These are phyloP conservation scores for Didymella lethalis DNA, from an alignment of 2,329 filamentous ascomycete genomes.

Conservation along the genomic window DNA sequence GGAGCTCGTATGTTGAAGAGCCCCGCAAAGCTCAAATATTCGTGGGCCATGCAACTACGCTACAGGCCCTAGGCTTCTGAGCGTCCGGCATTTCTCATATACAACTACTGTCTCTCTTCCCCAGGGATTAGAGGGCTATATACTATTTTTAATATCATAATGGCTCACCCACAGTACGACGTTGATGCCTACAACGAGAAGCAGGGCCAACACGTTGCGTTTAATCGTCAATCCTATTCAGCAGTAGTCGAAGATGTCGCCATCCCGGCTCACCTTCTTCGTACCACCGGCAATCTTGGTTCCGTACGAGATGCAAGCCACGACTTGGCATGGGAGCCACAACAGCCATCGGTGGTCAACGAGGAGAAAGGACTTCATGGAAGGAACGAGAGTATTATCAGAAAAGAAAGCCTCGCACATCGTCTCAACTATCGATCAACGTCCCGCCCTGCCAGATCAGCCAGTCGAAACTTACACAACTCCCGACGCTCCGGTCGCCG, in stretches of 20 bases:
- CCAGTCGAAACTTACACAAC: background rate
- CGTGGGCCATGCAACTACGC: constrained; percentile 19
- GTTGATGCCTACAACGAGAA: constrained; percentile 7
- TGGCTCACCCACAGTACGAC: constrained; percentile 9
- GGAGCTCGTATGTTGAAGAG: constrained; percentile 12
- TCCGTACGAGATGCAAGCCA: constrained; percentile 27
- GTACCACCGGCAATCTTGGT: constrained; percentile 25
- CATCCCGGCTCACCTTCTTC: constrained; percentile 35
- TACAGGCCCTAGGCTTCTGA: constrained; percentile 6
- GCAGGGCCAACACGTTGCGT: constrained; percentile 8
- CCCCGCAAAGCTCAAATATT: constrained; percentile 15
- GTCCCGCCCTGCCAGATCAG: constrained; percentile 7
- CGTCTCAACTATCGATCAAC: constrained; percentile 17
- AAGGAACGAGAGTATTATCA: constrained; percentile 16
- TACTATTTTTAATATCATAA: constrained; percentile 17
- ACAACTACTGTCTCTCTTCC: constrained; percentile 4
- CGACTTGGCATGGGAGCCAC: constrained; percentile 26
- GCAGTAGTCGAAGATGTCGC: constrained; percentile 27
- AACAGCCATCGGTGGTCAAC: constrained; percentile 22
- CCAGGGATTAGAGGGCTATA: background rate
- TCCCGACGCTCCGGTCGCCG: constrained; percentile 12
- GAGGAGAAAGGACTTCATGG: constrained; percentile 20
- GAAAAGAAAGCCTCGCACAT: constrained; percentile 13
- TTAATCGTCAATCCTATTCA: constrained; percentile 18
- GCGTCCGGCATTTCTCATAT: constrained; percentile 12